Base-by-base conservation (phyloP, 306 rosid species). In the Purshia tridentata region DNA sequence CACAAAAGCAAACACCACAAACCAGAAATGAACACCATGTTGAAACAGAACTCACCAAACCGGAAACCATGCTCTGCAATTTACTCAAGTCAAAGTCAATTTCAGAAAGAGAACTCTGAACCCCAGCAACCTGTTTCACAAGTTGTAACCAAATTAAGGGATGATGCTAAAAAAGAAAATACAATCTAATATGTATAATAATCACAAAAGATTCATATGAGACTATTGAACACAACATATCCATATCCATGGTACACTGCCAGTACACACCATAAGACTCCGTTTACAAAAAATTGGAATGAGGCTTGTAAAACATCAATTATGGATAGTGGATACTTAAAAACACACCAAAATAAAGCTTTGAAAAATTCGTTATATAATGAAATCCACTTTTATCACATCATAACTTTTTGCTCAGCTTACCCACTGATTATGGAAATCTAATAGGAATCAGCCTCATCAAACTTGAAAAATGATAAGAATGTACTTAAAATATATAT, bases 51-150 rank as follows among this genome's bases (percentile, higher is more conserved):
- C 92, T 87, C 86, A 95, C 99, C 99, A 95, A 73, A 70, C 86
- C 76, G 73, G 79, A 83, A 73, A 95, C 86, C 72, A 86, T 53
- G 41, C 51, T 72, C 65, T 86, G 91, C 87, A 95, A 73, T 46
- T 63, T 22, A 58, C 80, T 77, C 87, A 95, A 76, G 80, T 86
- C 91, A 60, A 67, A 82, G 65, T 83, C 93, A 49, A 90, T 77
- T 64, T 67, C 73, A 74, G 85, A 54, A 55, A 91, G 83, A 63
- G 90, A 77, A 58, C 66, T 74, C 77, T 87, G 88, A 78, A 90
- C 97, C 67, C 84, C 92, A 64, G 85, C 56, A 77, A 92, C 98
- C 99, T 95, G 92, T 72, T 63, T 63, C 67, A 85, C 61, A 73
- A 63, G 72, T 70, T 72, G 46, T 63, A 67, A 80, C 58, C 74